Conservation (phyloP, 2,329 filamentous ascomycete species). For the Sclerotinia sclerotiorum region DNA sequence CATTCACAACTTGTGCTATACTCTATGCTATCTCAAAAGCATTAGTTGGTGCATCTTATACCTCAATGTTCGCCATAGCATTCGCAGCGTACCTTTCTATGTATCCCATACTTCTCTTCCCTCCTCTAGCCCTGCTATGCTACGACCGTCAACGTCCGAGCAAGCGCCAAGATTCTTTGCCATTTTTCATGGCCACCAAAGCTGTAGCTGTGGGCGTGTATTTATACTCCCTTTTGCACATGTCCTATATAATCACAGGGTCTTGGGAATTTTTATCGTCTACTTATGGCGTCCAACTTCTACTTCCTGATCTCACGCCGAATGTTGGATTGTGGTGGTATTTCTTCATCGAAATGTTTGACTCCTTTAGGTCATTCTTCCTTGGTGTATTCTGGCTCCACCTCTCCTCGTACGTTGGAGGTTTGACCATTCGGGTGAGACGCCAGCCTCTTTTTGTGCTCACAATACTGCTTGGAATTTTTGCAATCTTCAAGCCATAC, state of each 20-base stretch:
- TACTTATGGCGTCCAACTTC: conserved; percentile 90
- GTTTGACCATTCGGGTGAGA: conserved; percentile 77
- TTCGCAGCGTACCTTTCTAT: conserved; percentile 90
- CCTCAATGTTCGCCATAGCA: conserved; percentile 79
- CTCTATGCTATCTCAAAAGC: conserved; percentile 81
- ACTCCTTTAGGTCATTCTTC: conserved; percentile 96
- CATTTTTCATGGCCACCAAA: conserved; percentile 56
- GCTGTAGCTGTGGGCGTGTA: conserved; percentile 54
- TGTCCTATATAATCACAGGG: conserved; percentile 72
- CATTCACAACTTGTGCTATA: conserved; percentile 86
- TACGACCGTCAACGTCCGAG: conserved; percentile 58
- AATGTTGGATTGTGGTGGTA: conserved; percentile 99
- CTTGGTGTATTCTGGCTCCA: conserved; percentile 98
- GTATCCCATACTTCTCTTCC: conserved; percentile 84
- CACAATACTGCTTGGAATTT: conserved; percentile 81
- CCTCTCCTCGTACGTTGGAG: conserved; percentile 83
- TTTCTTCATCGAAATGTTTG: conserved; percentile 99
- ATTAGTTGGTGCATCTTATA: conserved; percentile 68
- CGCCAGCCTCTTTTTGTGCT: conserved; percentile 84
- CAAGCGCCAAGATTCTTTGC: conserved; percentile 42
- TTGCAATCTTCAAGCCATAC: conserved; percentile 96
- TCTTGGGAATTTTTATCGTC: conserved; percentile 87
- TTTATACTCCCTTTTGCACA: conserved; percentile 61
- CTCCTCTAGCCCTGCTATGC: conserved; percentile 76
- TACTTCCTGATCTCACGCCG: conserved; percentile 87